These are phyloP conservation scores for Cocos nucifera DNA, from an alignment of 176 grass and related monocot genomes.

Conservation along the genomic window DNA sequence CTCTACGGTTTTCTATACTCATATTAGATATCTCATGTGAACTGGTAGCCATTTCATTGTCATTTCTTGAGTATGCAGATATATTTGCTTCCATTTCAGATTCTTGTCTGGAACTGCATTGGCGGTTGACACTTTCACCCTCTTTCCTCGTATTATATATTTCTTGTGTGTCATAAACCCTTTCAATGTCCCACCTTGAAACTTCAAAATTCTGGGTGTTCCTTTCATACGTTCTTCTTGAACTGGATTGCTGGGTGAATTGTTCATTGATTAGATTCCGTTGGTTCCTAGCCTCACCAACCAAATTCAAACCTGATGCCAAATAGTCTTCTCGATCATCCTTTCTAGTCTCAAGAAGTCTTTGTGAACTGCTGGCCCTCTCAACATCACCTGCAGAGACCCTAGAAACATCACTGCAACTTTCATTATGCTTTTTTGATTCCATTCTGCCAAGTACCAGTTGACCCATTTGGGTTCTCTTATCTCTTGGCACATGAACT, in stretches of 20 bases:
- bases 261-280: conserved; percentile 24
- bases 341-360: conserved; percentile 6
- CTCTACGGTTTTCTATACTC: conserved; percentile 2
- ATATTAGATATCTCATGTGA: conserved; percentile 25
- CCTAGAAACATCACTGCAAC: conserved; percentile 37
- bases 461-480: conserved; percentile 47
- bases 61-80: conserved; percentile 1
- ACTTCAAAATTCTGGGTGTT: conserved; percentile 17
- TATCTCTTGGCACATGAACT: conserved; percentile 51
- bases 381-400: conserved; percentile 4
- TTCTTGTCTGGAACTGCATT: conserved; percentile 33
- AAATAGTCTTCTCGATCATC: conserved; percentile 8
- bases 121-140: conserved; percentile 6
- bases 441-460: conserved; percentile 40
- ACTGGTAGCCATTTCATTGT: conserved; percentile 15
- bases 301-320: conserved; percentile 19
- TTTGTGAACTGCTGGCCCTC: conserved; percentile 16
- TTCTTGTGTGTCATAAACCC: neutral
- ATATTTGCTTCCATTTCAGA: conserved; percentile 9
- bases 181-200: conserved; percentile 22
- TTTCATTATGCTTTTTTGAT: conserved; percentile 40
- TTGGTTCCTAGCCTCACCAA: conserved; percentile 14
- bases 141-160: conserved; percentile 21
- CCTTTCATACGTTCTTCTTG: conserved; percentile 15
- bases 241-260: conserved; percentile 17